phyloP scores from a whole-genome alignment of 352 stramenopile genomes.

The Globisporangium irregulare region DNA sequence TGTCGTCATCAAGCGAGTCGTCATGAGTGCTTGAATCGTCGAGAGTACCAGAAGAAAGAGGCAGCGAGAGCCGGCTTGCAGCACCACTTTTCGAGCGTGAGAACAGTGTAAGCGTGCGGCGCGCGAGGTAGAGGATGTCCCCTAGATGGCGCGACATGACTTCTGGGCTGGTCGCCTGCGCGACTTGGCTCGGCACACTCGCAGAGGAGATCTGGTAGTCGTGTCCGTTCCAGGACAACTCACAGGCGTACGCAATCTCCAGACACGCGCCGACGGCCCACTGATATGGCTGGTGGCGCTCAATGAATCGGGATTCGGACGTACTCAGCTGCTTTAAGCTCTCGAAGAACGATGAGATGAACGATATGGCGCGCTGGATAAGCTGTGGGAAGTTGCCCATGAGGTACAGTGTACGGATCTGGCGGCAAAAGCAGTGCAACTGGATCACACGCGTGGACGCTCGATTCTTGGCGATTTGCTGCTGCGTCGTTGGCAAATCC shows the following conservation, averaged over 20 bases:
- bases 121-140: slow-evolving; percentile 70
- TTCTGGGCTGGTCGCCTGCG: slow-evolving; percentile 50
- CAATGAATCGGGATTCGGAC: slow-evolving; percentile 9
- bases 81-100: slow-evolving; percentile 6
- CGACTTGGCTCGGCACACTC: slow-evolving; percentile 37
- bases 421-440: slow-evolving; percentile 76
- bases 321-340: slow-evolving; percentile 32
- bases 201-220: slow-evolving; percentile 55
- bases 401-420: slow-evolving; percentile 74
- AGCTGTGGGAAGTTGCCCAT: slow-evolving; percentile 68
- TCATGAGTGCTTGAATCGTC: not conserved
- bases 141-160: slow-evolving; percentile 62
- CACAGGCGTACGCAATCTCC: slow-evolving; percentile 73
- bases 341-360: slow-evolving; percentile 53
- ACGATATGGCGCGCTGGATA: slow-evolving; percentile 44
- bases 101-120: slow-evolving; percentile 54
- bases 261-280: slow-evolving; percentile 75
- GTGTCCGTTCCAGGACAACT: slow-evolving; percentile 68
- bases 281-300: slow-evolving; percentile 51
- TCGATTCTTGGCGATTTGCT: slow-evolving; percentile 47
- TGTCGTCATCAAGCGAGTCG: slow-evolving; percentile 1
- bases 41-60: not conserved
- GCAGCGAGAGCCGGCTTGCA: not conserved
- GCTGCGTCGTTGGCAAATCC: slow-evolving; percentile 43
- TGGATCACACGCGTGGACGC: slow-evolving; percentile 51